A percentile compares a stretch with the other conserved stretches of the same genome.
phyloP scores from a whole-genome alignment of 208 protist genomes.

The Acanthamoeba sp. region DNA sequence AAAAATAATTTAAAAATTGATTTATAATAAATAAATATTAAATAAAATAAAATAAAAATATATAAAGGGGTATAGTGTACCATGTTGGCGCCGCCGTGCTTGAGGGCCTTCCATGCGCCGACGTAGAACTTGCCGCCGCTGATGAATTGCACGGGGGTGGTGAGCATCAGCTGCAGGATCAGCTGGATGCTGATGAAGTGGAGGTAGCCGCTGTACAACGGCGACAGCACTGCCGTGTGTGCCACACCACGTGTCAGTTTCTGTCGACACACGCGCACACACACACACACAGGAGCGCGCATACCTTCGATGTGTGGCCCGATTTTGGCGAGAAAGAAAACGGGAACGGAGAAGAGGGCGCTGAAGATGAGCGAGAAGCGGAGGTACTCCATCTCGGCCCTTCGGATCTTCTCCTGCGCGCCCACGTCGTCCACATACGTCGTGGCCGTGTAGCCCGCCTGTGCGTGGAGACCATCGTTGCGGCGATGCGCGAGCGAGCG shows the following conservation, averaged over 20 bases:
- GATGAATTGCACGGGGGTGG: conserved; percentile 81
- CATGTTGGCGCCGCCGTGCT: conserved; percentile 33
- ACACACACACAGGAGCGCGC: not conserved
- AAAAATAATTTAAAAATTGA: too few species aligned
- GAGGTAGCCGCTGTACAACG: not conserved
- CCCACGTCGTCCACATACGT: not conserved
- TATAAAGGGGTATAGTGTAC: not conserved
- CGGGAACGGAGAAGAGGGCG: conserved; percentile 5
- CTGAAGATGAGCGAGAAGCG: conserved; percentile 20
- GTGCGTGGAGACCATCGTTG: too few species aligned
- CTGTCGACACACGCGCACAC: too few species aligned
- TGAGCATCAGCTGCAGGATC: conserved; percentile 70
- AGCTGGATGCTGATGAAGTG: conserved; percentile 16
- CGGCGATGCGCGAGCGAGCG: too few species aligned
- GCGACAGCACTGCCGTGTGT: not conserved
- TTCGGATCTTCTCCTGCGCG: not conserved
- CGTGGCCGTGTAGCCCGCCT: conserved; percentile 25
- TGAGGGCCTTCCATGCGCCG: conserved; percentile 1
- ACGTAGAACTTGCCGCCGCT: conserved; percentile 22
- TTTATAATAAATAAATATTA: too few species aligned
- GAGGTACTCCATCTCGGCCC: conserved; percentile 18
- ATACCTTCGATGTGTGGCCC: not conserved
- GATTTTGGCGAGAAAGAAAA: conserved; percentile 31
- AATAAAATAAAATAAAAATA: conserved; percentile 85
- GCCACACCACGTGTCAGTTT: not conserved